phyloP scores from a whole-genome alignment of 2,329 filamentous ascomycete species.

The Apiospora arundinis region DNA sequence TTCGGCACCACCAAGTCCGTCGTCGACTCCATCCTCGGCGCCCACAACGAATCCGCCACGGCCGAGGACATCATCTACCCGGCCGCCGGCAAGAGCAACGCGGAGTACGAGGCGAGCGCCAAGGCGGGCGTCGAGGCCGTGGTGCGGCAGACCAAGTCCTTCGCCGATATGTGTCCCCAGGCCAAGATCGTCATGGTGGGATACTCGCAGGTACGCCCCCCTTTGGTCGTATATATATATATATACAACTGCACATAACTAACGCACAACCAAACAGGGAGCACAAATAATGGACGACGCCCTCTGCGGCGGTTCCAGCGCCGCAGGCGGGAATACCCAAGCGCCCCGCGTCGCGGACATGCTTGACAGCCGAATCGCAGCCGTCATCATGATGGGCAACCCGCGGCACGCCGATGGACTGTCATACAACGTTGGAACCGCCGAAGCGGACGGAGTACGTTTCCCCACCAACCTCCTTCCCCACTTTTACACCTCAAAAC shows the following conservation, averaged over 20 bases:
- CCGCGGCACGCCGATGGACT: slow-evolving; percentile 59
- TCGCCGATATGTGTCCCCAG: slow-evolving; percentile 58
- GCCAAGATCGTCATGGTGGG: slow-evolving; percentile 64
- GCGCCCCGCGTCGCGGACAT: slow-evolving; percentile 48
- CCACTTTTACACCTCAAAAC: too few species aligned
- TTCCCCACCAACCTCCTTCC: too few species aligned
- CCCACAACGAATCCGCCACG: slow-evolving; percentile 48
- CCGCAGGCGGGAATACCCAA: slow-evolving; percentile 53
- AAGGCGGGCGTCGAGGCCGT: slow-evolving; percentile 59
- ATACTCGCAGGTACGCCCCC: slow-evolving; percentile 60
- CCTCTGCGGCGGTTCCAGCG: slow-evolving; percentile 63
- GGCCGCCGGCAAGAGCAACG: slow-evolving; percentile 58
- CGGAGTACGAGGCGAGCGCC: slow-evolving; percentile 57
- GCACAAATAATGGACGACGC: slow-evolving; percentile 68
- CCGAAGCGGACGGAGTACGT: slow-evolving; percentile 59
- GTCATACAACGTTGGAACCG: slow-evolving; percentile 64
- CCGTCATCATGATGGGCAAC: slow-evolving; percentile 66
- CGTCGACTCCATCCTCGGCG: slow-evolving; percentile 49
- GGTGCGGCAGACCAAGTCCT: slow-evolving; percentile 51
- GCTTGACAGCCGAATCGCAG: slow-evolving; percentile 58
- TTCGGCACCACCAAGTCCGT: slow-evolving; percentile 52
- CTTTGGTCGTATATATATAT: too few species aligned
- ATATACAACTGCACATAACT: not conserved
- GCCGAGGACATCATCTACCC: slow-evolving; percentile 57
- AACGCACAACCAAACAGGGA: slow-evolving; percentile 47